phyloP scores from a whole-genome alignment of 176 grass and related monocot species.

The Tillandsia fasciculata region DNA sequence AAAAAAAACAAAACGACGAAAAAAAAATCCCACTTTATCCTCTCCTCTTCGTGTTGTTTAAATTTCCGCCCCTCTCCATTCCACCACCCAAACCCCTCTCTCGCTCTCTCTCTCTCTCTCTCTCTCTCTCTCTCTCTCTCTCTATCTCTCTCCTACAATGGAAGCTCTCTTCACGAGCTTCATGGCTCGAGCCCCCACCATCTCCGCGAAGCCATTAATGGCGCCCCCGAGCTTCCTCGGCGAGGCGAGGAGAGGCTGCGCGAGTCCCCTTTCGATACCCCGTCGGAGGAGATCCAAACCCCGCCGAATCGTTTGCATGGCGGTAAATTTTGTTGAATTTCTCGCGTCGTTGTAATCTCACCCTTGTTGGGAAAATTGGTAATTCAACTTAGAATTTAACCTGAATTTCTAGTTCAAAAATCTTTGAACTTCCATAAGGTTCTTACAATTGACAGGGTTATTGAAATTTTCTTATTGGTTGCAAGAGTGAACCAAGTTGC shows the following conservation, averaged over 20 bases:
- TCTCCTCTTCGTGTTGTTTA: slow-evolving; percentile 9
- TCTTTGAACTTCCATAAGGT: too few species aligned
- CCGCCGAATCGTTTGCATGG: slow-evolving; percentile 64
- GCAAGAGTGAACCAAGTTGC: too few species aligned
- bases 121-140: not conserved
- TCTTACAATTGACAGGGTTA: too few species aligned
- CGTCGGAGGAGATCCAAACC: slow-evolving; percentile 22
- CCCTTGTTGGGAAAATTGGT: not conserved
- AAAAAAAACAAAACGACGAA: not conserved
- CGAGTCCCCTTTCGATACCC: slow-evolving; percentile 12
- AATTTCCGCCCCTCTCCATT: not conserved
- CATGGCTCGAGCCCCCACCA: slow-evolving; percentile 28
- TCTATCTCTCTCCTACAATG: slow-evolving; percentile 22
- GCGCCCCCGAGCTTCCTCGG: not conserved
- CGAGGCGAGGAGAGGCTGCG: not conserved
- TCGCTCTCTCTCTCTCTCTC: not conserved
- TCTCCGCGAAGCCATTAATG: not conserved
- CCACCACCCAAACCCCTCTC: not conserved
- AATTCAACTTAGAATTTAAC: not conserved
- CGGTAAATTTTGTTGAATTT: slow-evolving; percentile 28
- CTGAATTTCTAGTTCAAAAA: too few species aligned
- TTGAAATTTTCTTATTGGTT: too few species aligned
- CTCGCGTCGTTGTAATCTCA: not conserved
- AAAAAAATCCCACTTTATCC: not conserved
- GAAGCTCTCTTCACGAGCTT: slow-evolving; percentile 52